Base-by-base conservation (phyloP, 352 stramenopile genomes). In the Phytopythium boreale region DNA sequence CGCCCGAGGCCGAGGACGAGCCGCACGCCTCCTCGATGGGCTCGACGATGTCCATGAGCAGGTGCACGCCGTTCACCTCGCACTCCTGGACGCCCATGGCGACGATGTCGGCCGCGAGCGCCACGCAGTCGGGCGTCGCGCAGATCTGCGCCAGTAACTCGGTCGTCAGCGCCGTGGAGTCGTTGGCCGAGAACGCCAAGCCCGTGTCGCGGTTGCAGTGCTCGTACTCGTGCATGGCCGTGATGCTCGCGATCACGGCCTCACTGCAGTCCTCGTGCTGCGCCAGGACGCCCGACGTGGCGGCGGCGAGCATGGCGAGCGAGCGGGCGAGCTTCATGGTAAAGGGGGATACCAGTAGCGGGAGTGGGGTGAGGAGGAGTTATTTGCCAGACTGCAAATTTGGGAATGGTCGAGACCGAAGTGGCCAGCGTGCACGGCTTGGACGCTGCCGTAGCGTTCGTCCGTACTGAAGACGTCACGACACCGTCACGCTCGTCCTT, bases 291-390 rank as follows among this genome's bases (percentile, higher is more conserved):
- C 36, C 19, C 24, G 24, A 22, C 11, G 29, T 17, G 19, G 39
- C 56, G 37, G 56, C 44, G 34, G 37, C 20, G 19, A 75, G 41
- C 6, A 67, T 27, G 39, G 62, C 51, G 9, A 61, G 62, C 2
- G 31, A 59, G 26, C 56, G 41, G 46, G 41, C 31, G 51, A 43
- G 19, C 64, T 75, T 75, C 64, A 72, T 75, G 27, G 14, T 47
- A 61, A 31, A 41, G 24, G 15, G 20, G 10, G 46, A 22, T 36
- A 36, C 31, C 31, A 29, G 0, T 37, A 36, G 24, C 39, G 53
- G 39, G 46, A 31, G 55, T 58, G 34, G 4, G 29, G 27, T 41
- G 29, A 15, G 43, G 2, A 19, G 43, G 24, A 56, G 49, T 56
- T 22, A 59, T n/a, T n/a, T 29, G 22, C 22, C 14, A 20, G 24